Evolutionary conservation across 2,329 filamentous ascomycete species (phyloP).

Genomic region (Neophaeococcomyces aloes): DNA sequence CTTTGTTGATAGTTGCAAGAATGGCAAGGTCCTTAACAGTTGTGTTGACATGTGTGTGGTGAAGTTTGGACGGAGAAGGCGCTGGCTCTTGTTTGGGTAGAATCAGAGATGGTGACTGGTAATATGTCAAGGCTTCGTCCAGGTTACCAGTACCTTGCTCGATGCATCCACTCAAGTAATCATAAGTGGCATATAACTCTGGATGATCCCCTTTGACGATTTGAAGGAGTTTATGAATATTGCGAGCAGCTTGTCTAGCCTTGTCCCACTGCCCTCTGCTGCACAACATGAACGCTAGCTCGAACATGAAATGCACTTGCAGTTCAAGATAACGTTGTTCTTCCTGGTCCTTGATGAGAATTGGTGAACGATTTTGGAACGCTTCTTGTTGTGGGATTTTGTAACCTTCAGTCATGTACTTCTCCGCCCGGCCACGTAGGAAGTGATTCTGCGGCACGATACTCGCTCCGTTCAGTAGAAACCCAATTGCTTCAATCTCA

Average conservation of each 20-base stretch:
- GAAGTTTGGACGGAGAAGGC: constrained; percentile 8
- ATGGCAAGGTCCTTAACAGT: constrained; percentile 54
- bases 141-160: constrained; percentile 68
- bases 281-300: constrained; percentile 59
- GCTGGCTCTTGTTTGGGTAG: constrained; percentile 2
- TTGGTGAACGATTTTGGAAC: constrained; percentile 17
- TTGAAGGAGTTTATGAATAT: constrained; percentile 41
- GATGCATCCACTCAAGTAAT: constrained; percentile 66
- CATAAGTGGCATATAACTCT: constrained; percentile 43
- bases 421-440: constrained; percentile 44
- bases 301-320: constrained; percentile 58
- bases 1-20: constrained; percentile 52
- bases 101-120: constrained; percentile 31
- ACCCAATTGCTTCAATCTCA: constrained; percentile 50
- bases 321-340: constrained; percentile 51
- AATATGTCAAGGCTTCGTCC: constrained; percentile 55
- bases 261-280: constrained; percentile 60
- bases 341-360: constrained; percentile 17
- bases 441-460: constrained; percentile 46
- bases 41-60: constrained; percentile 23
- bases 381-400: constrained; percentile 36
- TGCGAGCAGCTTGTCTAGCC: constrained; percentile 48
- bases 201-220: constrained; percentile 32
- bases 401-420: constrained; percentile 49
- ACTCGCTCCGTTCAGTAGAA: constrained; percentile 47